phyloP scores from a whole-genome alignment of 306 rosid genomes.

The Cucurbita argyrosperma region DNA sequence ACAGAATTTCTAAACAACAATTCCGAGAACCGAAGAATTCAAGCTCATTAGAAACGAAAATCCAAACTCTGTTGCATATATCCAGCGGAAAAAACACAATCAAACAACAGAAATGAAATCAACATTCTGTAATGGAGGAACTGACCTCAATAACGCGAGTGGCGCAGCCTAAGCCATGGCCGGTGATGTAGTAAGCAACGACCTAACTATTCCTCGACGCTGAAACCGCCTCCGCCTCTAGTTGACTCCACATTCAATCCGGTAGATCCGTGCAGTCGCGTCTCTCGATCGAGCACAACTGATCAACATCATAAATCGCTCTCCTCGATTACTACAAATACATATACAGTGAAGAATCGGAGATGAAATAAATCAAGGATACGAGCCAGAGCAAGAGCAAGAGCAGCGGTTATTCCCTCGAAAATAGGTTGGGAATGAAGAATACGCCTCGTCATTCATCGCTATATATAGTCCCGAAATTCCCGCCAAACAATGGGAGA shows the following conservation, averaged over 20 bases:
- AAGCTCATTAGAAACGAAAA: not conserved
- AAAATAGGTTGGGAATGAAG: not conserved
- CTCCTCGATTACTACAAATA: not conserved
- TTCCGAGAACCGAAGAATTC: not conserved
- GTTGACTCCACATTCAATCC: conserved; percentile 48
- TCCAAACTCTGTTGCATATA: not conserved
- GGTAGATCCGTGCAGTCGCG: not conserved
- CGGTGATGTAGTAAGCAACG: conserved; percentile 90
- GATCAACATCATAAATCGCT: not conserved
- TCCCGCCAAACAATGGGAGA: not conserved
- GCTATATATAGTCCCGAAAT: not conserved
- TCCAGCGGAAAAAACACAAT: not conserved
- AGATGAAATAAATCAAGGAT: not conserved
- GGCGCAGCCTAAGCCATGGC: conserved; percentile 95
- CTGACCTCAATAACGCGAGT: conserved; percentile 84
- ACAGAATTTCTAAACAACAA: not conserved
- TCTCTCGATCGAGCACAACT: not conserved
- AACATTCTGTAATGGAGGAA: not conserved
- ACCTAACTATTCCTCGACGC: conserved; percentile 61
- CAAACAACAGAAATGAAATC: not conserved
- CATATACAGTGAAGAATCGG: not conserved
- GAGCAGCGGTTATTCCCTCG: not conserved
- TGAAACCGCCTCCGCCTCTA: conserved; percentile 51
- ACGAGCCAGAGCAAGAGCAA: not conserved
- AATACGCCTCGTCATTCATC: not conserved